phyloP scores from a whole-genome alignment of 805 yeast species.

The Maudiozyma bulderi region DNA sequence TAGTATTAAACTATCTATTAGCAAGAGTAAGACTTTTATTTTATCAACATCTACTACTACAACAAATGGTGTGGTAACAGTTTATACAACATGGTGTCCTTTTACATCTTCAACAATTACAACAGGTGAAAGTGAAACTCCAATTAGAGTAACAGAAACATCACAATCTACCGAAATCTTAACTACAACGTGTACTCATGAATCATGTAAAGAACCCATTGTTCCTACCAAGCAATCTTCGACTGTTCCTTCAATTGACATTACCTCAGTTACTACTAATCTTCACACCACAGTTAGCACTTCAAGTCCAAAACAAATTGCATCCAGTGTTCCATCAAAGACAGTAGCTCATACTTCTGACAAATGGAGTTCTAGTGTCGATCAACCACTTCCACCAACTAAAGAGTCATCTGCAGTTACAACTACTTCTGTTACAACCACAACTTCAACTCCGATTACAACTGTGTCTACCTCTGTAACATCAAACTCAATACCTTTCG shows the following conservation, averaged over 20 bases:
- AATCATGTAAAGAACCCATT: background rate
- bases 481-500: no score
- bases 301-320: no score
- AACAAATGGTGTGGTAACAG: conserved; percentile 8
- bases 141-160: conserved; percentile 2
- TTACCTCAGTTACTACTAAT: background rate
- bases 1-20: background rate
- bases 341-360: background rate
- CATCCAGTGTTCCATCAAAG: no score
- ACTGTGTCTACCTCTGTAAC: no score
- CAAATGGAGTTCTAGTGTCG: no score
- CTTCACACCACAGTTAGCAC: no score
- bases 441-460: background rate
- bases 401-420: background rate
- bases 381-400: background rate
- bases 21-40: background rate
- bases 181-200: background rate
- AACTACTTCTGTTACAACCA: background rate
- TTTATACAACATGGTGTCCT: conserved; percentile 37
- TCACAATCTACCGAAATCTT: background rate
- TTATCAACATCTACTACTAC: conserved; percentile 2
- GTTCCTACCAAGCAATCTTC: no score
- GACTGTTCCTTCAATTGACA: background rate
- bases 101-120: background rate
- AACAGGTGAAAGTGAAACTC: background rate